A percentile compares a stretch with the other conserved stretches of the same genome.
Evolutionary conservation across 345 rosid species (phyloP).

Genomic region (sweet orange (Citrus sinensis)): DVS_A1.0 CM039163.1:6944501-6945000

Average conservation of each 20-base stretch:
- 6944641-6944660: conserved; percentile 24
- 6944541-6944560: conserved; percentile 11
- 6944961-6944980: conserved; percentile 99
- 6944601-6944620: conserved; percentile 13
- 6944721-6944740: conserved; percentile 18
- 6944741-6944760: conserved; percentile 3
- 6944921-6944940: conserved; percentile 41
- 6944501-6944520: conserved; percentile 45
- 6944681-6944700: conserved; percentile 7
- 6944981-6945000: conserved; percentile 19
- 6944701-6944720: conserved; percentile 9
- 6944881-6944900: conserved; percentile 12
- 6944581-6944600: conserved; percentile 4
- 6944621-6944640: conserved; percentile 47
- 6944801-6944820: conserved; percentile 40
- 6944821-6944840: conserved; percentile 22
- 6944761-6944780: conserved; percentile 15
- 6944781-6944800: conserved; percentile 21
- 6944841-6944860: background rate
- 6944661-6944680: conserved; percentile 25
- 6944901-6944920: conserved; percentile 55
- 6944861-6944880: conserved; percentile 33
- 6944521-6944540: conserved; percentile 13
- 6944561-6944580: conserved; percentile 9
- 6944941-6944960: conserved; percentile 75